Percentiles rank a stretch among this genome's conserved stretches.
Evolutionary conservation across 1,139 yeast genomes (phyloP).

Genomic region (Sugiyamaella paludigena): DNA sequence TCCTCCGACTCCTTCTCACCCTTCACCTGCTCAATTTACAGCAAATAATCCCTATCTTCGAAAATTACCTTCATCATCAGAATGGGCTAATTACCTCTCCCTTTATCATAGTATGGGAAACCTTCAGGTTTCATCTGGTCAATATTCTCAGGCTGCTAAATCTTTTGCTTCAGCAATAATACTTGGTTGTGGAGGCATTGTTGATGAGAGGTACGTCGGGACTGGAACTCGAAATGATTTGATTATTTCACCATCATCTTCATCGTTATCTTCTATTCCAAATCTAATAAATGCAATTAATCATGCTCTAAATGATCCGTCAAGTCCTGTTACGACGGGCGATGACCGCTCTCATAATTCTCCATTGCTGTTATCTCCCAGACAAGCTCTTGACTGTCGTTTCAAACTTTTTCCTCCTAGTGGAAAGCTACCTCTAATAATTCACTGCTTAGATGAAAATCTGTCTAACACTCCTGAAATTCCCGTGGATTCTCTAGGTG

Average conservation of each 20-base stretch:
- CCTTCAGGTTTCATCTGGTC: conserved; percentile 23
- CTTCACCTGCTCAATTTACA: conserved; percentile 1
- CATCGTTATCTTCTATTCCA: conserved; percentile 5
- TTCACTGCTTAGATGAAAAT: conserved; percentile 1
- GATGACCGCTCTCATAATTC: conserved; percentile 5
- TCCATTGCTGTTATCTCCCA: conserved; percentile 19
- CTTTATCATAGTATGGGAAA: conserved; percentile 35
- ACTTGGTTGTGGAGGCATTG: conserved; percentile 12
- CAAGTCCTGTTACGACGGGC: conserved; percentile 3
- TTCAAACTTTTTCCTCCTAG: conserved; percentile 20
- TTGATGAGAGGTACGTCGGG: conserved; percentile 5
- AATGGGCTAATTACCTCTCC: conserved; percentile 31
- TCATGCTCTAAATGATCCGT: not conserved
- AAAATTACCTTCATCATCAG: conserved; percentile 13
- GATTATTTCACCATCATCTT: not conserved
- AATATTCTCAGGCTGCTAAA: conserved; percentile 22
- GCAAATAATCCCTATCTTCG: conserved; percentile 1
- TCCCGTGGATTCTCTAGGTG: conserved; percentile 8
- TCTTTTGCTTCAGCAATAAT: conserved; percentile 26
- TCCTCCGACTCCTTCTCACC: not conserved
- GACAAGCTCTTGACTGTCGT: conserved; percentile 20
- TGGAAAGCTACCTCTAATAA: conserved; percentile 22
- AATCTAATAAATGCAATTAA: not conserved
- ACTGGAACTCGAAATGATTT: conserved; percentile 3
- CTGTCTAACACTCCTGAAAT: not conserved